phyloP scores from a whole-genome alignment of 495 filamentous ascomycete species.

The Daldinia loculata region DNA sequence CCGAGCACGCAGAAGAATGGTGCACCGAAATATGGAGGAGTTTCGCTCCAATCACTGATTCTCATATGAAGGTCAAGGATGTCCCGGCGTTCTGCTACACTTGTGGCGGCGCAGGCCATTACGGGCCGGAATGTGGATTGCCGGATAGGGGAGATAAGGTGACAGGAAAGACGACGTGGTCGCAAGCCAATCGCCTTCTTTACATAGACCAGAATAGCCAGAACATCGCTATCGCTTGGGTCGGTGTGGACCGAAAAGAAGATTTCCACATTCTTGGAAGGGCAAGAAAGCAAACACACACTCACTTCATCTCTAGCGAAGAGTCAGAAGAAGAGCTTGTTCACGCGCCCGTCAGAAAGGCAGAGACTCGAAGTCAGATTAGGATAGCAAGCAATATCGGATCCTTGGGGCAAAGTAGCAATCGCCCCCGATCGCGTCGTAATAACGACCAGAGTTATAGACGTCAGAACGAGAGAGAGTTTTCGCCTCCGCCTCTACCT shows the following conservation, averaged over 20 bases:
- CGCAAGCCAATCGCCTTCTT: conserved; percentile 42
- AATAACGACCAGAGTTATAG: conserved; percentile 15
- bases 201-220: conserved; percentile 50
- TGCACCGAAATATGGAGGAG: conserved; percentile 54
- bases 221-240: conserved; percentile 44
- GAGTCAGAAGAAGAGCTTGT: conserved; percentile 56
- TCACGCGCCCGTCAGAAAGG: conserved; percentile 46
- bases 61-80: conserved; percentile 47
- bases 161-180: conserved; percentile 46
- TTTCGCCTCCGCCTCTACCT: conserved; percentile 13
- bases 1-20: conserved; percentile 44
- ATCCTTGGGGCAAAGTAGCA: conserved; percentile 15
- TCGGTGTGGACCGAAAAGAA: conserved; percentile 12
- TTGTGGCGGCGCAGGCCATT: conserved; percentile 53
- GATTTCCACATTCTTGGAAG: conserved; percentile 50
- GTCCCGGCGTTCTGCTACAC: conserved; percentile 54
- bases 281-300: conserved; percentile 50
- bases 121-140: conserved; percentile 49
- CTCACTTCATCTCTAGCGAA: conserved; percentile 53
- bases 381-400: conserved; percentile 45
- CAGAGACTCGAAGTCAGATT: conserved; percentile 40
- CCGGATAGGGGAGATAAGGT: conserved; percentile 29
- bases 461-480: conserved; percentile 19
- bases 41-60: conserved; percentile 37
- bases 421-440: conserved; percentile 1